phyloP scores from a whole-genome alignment of 495 filamentous ascomycete genomes.

The Penicillium turbatum region DNA sequence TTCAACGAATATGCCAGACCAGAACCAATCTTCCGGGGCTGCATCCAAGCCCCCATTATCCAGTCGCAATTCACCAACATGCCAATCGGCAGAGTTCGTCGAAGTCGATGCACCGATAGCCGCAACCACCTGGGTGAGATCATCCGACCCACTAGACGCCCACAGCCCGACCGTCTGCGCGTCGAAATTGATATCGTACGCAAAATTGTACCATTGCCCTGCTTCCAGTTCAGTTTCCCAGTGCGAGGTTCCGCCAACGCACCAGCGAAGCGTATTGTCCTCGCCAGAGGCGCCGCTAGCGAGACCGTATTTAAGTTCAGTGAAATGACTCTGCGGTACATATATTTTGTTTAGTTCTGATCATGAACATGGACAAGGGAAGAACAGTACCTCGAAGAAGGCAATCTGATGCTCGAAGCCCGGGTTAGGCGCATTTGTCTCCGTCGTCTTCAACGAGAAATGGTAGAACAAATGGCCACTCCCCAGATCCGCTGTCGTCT shows the following conservation, averaged over 20 bases:
- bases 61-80: slow-evolving; percentile 66
- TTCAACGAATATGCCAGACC: slow-evolving; percentile 69
- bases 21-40: slow-evolving; percentile 62
- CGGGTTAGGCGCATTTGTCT: slow-evolving; percentile 55
- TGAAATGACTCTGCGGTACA: slow-evolving; percentile 58
- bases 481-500: slow-evolving; percentile 60
- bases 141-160: slow-evolving; percentile 57
- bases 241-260: slow-evolving; percentile 46
- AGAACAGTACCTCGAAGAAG: slow-evolving; percentile 52
- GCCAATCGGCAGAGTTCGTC: slow-evolving; percentile 70
- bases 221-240: slow-evolving; percentile 51
- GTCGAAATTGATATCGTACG: slow-evolving; percentile 59
- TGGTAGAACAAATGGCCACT: slow-evolving; percentile 63
- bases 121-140: slow-evolving; percentile 52
- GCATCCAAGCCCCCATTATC: slow-evolving; percentile 51
- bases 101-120: slow-evolving; percentile 55
- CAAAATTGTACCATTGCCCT: slow-evolving; percentile 69
- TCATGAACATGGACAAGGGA: not conserved
- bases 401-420: slow-evolving; percentile 68
- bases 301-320: slow-evolving; percentile 67
- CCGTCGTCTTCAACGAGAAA: slow-evolving; percentile 58
- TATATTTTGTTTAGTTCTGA: slow-evolving; percentile 4
- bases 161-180: slow-evolving; percentile 61
- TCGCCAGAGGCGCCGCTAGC: slow-evolving; percentile 35
- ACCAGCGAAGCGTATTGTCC: slow-evolving; percentile 53